Conservation (phyloP, 805 yeast genomes). For the Ogataea allantospora region DNA sequence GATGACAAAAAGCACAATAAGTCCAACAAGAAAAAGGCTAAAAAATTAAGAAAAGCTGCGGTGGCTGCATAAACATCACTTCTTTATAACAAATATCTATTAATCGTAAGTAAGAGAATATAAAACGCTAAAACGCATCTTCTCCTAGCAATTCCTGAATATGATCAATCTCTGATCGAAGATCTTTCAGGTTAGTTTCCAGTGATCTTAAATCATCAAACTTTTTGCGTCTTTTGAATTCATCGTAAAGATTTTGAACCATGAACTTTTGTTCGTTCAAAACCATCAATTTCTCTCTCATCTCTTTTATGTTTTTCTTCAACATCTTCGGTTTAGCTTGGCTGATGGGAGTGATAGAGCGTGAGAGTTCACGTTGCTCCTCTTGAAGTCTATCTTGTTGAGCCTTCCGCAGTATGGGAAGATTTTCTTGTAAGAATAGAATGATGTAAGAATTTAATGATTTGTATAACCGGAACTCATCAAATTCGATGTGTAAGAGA, state of each 20-base stretch:
- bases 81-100: too few species aligned
- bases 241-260: slow-evolving; percentile 61
- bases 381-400: slow-evolving; percentile 37
- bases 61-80: slow-evolving; percentile 7
- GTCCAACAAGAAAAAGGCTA: slow-evolving; percentile 28
- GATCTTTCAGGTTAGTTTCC: slow-evolving; percentile 55
- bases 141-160: slow-evolving; percentile 58
- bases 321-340: slow-evolving; percentile 35
- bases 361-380: slow-evolving; percentile 13
- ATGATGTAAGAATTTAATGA: slow-evolving; percentile 59
- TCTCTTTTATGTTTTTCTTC: slow-evolving; percentile 52
- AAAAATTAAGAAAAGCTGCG: slow-evolving; percentile 20
- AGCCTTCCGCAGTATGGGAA: slow-evolving; percentile 60
- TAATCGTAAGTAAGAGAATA: too few species aligned
- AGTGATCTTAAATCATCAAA: slow-evolving; percentile 74
- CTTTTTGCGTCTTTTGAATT: slow-evolving; percentile 61
- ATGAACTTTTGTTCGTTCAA: slow-evolving; percentile 79
- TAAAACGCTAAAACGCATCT: slow-evolving; percentile 33
- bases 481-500: slow-evolving; percentile 14
- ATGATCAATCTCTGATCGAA: slow-evolving; percentile 46
- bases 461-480: slow-evolving; percentile 46
- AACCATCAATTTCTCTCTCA: slow-evolving; percentile 79
- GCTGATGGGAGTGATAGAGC: not conserved
- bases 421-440: slow-evolving; percentile 61
- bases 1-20: slow-evolving; percentile 79